Evolutionary conservation across 495 filamentous ascomycete species (phyloP), one percentile per base, ranked within the genome.

Genomic region (Clohesyomyces aquaticus): DNA sequence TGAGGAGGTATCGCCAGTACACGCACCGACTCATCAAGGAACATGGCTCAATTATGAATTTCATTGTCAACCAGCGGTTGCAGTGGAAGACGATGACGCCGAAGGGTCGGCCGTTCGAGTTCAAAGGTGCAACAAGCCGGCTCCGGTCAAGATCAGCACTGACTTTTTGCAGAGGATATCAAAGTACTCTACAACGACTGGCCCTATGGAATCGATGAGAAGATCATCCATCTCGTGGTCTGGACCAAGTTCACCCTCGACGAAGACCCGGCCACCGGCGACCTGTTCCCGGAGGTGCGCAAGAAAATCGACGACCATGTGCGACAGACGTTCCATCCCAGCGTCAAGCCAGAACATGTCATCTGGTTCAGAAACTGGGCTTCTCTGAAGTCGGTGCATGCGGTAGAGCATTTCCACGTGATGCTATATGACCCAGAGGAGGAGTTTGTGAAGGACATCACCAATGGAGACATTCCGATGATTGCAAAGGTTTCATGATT

Each of bases 371-470:
- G 88, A 79, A 96, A 96, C 70, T 96, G 91, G 91, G 81, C 77
- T 53, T 82, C 81, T 1, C 76, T 96, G 62, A 95, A 96, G 75
- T 88, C 84, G 2, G 83, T 96, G 12, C 84, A 90, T 63, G 84
- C 88, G n/a, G 83, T 96, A n/a, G 91, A 96, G 79, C 91, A 96
- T 71, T 94, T 96, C 75, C 91, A 96, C 74, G 88, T 96, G 71
- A 92, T 96, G 90, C 77, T 96, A 46, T 87, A 84, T 74, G 80
- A 89, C 50, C 87, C 91, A 3, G 85, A 91, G 71, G 77, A 78
- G 48, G 81, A 76, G 32, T 91, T 93, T 61, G 70, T 96, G 29
- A 75, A 80, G 62, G 80, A 87, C 62, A 83, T 95, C 66, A 95
- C 91, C 1, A 74, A 82, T 26, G 89, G 88, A 3, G 90, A 96